Evolutionary conservation across 2,329 filamentous ascomycete species (phyloP).

Genomic region (Paraconiothyrium brasiliense): DNA sequence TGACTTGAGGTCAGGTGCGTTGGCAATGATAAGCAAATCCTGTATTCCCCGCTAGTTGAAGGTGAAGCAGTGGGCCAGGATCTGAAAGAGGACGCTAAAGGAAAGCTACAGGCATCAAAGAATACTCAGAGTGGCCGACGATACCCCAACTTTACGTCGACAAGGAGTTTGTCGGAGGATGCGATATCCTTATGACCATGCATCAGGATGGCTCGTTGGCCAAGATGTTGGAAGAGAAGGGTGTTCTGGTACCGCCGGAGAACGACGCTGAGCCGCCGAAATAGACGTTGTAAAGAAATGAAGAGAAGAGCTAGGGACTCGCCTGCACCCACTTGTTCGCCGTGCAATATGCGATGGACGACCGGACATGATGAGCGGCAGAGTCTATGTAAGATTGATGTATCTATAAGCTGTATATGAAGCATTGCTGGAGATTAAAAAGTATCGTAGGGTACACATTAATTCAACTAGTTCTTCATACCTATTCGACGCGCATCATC

Average conservation of each 20-base stretch:
- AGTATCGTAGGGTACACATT: neutral
- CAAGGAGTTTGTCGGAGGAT: slow-evolving; percentile 97
- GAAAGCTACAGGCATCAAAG: slow-evolving; percentile 80
- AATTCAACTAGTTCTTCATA: too few species aligned
- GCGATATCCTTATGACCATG: slow-evolving; percentile 96
- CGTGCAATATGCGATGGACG: neutral
- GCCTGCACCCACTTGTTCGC: neutral
- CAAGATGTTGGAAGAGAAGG: slow-evolving; percentile 91
- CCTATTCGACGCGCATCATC: too few species aligned
- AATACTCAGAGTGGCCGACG: slow-evolving; percentile 99
- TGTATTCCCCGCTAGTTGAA: neutral
- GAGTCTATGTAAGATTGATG: slow-evolving; percentile 14
- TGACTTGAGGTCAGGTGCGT: slow-evolving; percentile 79
- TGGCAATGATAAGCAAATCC: too few species aligned
- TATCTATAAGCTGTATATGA: slow-evolving; percentile 9
- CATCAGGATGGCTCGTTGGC: slow-evolving; percentile 94
- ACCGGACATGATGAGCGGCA: neutral
- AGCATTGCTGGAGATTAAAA: neutral
- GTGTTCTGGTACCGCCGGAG: slow-evolving; percentile 72
- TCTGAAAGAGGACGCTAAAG: slow-evolving; percentile 3
- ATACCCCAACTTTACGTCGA: slow-evolving; percentile 96
- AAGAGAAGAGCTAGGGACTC: neutral
- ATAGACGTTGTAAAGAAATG: slow-evolving; percentile 13
- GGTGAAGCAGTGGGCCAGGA: neutral
- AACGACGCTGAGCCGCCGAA: slow-evolving; percentile 35